Conservation (phyloP, 257 asterid genomes). For the Verbascum thapsus region DNA sequence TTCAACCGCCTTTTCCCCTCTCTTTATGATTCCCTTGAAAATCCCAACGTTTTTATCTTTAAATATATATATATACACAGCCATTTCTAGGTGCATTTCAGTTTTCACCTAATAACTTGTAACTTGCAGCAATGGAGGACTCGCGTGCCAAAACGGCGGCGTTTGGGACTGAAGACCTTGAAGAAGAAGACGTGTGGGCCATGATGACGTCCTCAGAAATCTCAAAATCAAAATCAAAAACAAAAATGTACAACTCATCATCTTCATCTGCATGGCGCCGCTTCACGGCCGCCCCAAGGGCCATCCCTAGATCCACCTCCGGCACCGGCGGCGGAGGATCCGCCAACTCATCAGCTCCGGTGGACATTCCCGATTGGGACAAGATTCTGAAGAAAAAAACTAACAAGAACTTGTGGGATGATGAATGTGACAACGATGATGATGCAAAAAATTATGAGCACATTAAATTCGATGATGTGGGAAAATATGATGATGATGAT, state of each 20-base stretch:
- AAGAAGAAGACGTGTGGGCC: constrained; percentile 46
- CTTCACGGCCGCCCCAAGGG: constrained; percentile 9
- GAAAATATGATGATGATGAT: not conserved
- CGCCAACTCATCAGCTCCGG: constrained; percentile 33
- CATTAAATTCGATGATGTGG: not conserved
- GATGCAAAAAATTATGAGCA: not conserved
- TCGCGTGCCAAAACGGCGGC: constrained; percentile 25
- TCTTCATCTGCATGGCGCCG: constrained; percentile 37
- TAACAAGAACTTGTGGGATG: constrained; percentile 19
- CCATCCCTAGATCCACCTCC: constrained; percentile 29
- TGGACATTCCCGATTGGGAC: constrained; percentile 27
- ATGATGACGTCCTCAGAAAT: no score
- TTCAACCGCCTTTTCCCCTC: constrained; percentile 8
- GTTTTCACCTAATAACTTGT: no score
- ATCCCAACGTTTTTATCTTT: constrained; percentile 23
- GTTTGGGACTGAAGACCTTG: constrained; percentile 24
- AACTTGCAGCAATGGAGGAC: constrained; percentile 29
- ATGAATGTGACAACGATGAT: not conserved
- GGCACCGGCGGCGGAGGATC: no score
- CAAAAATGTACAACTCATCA: constrained; percentile 16
- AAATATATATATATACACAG: no score
- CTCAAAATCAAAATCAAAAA: constrained; percentile 25
- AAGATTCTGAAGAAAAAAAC: constrained; percentile 19
- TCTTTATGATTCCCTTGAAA: constrained; percentile 12
- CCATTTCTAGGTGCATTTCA: no score